Evolutionary conservation across 140 eudicot genomes (phyloP), one percentile per base, ranked within the genome.

Genomic region (Anethum foeniculum): DNA sequence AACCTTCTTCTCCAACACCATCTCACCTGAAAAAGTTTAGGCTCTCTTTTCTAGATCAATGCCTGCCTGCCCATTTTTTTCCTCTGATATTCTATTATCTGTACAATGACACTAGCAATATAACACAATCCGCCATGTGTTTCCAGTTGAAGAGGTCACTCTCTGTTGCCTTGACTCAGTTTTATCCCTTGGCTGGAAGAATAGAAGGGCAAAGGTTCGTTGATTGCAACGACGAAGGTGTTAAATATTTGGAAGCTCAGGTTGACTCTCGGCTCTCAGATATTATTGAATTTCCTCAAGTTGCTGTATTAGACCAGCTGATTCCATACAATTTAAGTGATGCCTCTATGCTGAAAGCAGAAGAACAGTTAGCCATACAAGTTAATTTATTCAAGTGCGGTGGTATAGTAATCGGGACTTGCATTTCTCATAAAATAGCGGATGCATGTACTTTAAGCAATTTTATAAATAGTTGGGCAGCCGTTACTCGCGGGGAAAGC

Each of bases 141-240:
- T 82, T 44, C n/a, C 82, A 79, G 58, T 86, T 87, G 58, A 87
- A 85, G 76, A 38, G 75, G n/a, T 81, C 90, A 71, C 83, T 87
- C 39, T 80, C 90, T 6, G 76, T 78, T 38, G 81, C 90, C 73
- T 67, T 87, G 62, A 77, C 82, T 80, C 82, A 36, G 9, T 87
- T 80, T 73, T 87, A 87, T 76, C 90, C 90, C n/a, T 79, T 85
- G 79, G 90, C 88, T 6, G 88, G 90, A 52, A 85, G 88, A 75
- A 65, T 83, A 27, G 46, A 65, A 7, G 64, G 81, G 69, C 49
- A 47, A 34, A 77, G 68, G 79, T 76, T 77, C 38, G 67, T 87
- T 67, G 83, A 85, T 56, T 87, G 90, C 49, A 65, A 62, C 64
- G 85, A 87, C 71, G 62, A 82, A 76, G 90, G 90, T 46, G 88